A percentile compares a stretch with the other conserved stretches of the same genome.
phyloP scores from a whole-genome alignment of 2,329 filamentous ascomycete genomes.

The Raffaelea albimanens region DNA sequence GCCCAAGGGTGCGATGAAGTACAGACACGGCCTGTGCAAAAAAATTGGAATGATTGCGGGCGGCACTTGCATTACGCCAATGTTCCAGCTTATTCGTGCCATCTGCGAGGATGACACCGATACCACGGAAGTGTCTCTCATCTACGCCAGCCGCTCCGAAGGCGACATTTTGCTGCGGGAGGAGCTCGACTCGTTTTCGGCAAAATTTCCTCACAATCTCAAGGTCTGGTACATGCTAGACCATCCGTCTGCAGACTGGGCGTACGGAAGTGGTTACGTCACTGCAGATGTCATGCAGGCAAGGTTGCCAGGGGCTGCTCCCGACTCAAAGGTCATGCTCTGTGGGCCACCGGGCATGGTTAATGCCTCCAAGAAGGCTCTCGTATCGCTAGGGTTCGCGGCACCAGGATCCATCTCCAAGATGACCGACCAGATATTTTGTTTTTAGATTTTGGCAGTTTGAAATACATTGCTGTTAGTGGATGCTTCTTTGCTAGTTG shows the following conservation, averaged over 20 bases:
- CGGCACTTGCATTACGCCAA: slow-evolving; percentile 42
- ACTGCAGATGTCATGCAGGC: slow-evolving; percentile 39
- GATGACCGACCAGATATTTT: slow-evolving; percentile 46
- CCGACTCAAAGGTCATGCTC: slow-evolving; percentile 43
- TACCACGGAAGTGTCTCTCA: slow-evolving; percentile 42
- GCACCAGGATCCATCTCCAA: slow-evolving; percentile 39
- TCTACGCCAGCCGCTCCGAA: slow-evolving; percentile 51
- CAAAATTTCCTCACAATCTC: slow-evolving; percentile 41
- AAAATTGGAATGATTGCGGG: slow-evolving; percentile 47
- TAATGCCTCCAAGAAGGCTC: slow-evolving; percentile 41
- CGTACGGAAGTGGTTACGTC: slow-evolving; percentile 38
- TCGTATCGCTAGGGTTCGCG: slow-evolving; percentile 40
- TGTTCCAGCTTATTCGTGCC: slow-evolving; percentile 53
- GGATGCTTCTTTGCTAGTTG: no score
- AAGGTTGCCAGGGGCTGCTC: slow-evolving; percentile 33
- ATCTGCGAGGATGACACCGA: slow-evolving; percentile 54
- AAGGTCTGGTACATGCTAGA: slow-evolving; percentile 47
- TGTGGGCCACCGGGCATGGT: slow-evolving; percentile 56
- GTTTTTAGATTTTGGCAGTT: slow-evolving; percentile 32
- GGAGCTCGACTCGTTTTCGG: slow-evolving; percentile 45
- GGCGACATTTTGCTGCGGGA: slow-evolving; percentile 48
- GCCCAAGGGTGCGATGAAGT: slow-evolving; percentile 47
- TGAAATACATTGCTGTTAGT: no score
- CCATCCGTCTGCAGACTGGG: slow-evolving; percentile 35
- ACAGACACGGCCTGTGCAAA: slow-evolving; percentile 30